Percentiles rank a stretch among this genome's conserved stretches.
phyloP scores from a whole-genome alignment of 495 filamentous ascomycete genomes.

The Hypoxylon perforatum region DNA sequence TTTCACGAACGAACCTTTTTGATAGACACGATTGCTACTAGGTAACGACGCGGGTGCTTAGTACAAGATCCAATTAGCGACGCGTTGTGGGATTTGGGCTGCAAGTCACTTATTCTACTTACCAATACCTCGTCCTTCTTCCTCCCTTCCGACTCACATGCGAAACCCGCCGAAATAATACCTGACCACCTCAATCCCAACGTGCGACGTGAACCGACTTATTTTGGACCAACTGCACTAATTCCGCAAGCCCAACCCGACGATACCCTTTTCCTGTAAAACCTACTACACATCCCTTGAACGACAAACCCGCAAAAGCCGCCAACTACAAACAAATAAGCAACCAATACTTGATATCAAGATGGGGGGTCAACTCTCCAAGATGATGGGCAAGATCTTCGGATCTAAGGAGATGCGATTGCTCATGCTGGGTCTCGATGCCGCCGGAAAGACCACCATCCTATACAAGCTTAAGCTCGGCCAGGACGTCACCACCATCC shows the following conservation, averaged over 20 bases:
- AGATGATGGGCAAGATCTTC: conserved; percentile 97
- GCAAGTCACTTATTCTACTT: conserved; percentile 21
- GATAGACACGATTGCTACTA: background rate
- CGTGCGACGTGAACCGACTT: background rate
- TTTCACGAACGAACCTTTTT: conserved; percentile 1
- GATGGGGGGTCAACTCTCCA: conserved; percentile 86
- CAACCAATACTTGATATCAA: conserved; percentile 39
- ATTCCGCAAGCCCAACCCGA: background rate
- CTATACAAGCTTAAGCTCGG: conserved; percentile 99
- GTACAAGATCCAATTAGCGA: conserved; percentile 13
- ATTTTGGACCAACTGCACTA: background rate
- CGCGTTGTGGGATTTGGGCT: conserved; percentile 13
- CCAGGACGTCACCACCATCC: conserved; percentile 98
- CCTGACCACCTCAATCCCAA: conserved; percentile 3
- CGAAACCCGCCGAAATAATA: conserved; percentile 22
- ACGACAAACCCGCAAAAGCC: background rate
- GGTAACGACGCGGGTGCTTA: conserved; percentile 4
- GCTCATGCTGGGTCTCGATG: conserved; percentile 97
- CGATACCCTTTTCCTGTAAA: background rate
- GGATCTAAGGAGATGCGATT: conserved; percentile 99
- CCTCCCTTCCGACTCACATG: conserved; percentile 10
- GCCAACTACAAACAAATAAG: conserved; percentile 11
- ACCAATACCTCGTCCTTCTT: conserved; percentile 3
- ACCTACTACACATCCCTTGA: background rate
- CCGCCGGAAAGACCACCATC: conserved; percentile 98